Conservation (phyloP, 1,284 basidiomycete species). For the Cryptococcus floricola region DNA sequence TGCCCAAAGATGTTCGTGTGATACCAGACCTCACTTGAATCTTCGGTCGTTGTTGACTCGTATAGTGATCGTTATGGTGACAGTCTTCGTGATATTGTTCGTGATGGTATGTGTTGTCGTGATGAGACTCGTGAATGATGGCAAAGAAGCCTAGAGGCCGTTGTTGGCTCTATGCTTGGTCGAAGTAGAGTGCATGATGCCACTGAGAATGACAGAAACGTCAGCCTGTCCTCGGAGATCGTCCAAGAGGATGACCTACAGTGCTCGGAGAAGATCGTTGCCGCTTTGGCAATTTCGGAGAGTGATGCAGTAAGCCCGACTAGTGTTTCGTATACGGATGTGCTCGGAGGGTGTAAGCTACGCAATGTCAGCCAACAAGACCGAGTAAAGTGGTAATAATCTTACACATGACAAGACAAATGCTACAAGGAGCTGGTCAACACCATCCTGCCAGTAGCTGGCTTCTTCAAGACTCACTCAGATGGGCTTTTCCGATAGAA, state of each 20-base stretch:
- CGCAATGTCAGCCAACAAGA: slow-evolving; percentile 1
- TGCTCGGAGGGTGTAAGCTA: slow-evolving; percentile 33
- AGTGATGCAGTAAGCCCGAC: slow-evolving; percentile 40
- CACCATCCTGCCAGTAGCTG: background rate
- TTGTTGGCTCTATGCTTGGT: slow-evolving; percentile 1
- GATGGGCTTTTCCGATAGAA: slow-evolving; percentile 42
- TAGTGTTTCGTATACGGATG: slow-evolving; percentile 31
- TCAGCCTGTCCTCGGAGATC: background rate
- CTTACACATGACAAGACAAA: slow-evolving; percentile 27
- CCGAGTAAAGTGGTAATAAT: background rate
- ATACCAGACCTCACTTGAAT: no score
- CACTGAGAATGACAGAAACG: background rate
- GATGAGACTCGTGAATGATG: background rate
- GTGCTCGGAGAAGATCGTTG: slow-evolving; percentile 33
- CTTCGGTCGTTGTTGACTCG: background rate
- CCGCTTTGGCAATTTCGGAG: slow-evolving; percentile 45
- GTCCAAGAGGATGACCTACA: slow-evolving; percentile 8
- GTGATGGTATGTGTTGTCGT: background rate
- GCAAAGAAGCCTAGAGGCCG: background rate
- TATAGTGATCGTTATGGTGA: background rate
- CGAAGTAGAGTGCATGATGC: slow-evolving; percentile 1
- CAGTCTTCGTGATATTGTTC: background rate
- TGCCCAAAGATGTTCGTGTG: no score
- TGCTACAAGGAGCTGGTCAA: slow-evolving; percentile 2
- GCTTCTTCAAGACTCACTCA: slow-evolving; percentile 26